Evolutionary conservation across 2,329 filamentous ascomycete genomes (phyloP).

Genomic region (Gremmenia infestans): DNA sequence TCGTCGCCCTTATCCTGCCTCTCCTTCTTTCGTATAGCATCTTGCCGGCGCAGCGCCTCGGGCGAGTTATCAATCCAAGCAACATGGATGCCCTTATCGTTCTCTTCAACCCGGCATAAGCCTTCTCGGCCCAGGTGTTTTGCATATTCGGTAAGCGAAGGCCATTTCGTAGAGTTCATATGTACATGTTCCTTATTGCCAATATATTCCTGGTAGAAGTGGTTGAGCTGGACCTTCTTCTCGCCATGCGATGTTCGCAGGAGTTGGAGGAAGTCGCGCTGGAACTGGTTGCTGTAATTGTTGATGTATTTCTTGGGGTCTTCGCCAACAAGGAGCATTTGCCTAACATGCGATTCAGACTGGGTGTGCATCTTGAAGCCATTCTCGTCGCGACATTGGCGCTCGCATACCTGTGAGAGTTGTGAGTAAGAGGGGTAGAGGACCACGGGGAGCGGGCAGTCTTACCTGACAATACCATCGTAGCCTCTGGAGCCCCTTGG

Average conservation of each 20-base stretch:
- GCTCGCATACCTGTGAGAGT: constrained; percentile 61
- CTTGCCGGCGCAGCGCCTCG: constrained; percentile 73
- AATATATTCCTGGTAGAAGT: constrained; percentile 95
- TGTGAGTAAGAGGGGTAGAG: constrained; percentile 4
- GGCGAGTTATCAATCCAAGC: constrained; percentile 90
- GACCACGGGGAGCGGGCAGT: background rate
- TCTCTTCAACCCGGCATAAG: constrained; percentile 85
- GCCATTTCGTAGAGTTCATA: constrained; percentile 91
- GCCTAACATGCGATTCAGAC: constrained; percentile 81
- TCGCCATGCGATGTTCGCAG: constrained; percentile 83
- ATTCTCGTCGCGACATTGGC: constrained; percentile 78
- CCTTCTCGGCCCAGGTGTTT: constrained; percentile 83
- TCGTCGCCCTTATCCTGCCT: constrained; percentile 87
- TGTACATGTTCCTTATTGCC: constrained; percentile 82
- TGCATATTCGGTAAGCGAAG: constrained; percentile 81
- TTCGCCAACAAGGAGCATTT: constrained; percentile 83
- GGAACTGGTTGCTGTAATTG: constrained; percentile 76
- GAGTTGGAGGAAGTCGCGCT: constrained; percentile 70
- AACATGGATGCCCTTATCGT: constrained; percentile 78
- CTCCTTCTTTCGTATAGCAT: constrained; percentile 78
- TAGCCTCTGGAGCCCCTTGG: constrained; percentile 70
- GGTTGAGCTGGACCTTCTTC: constrained; percentile 83
- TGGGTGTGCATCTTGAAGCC: constrained; percentile 92
- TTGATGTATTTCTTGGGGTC: constrained; percentile 80
- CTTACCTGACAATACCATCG: constrained; percentile 80